These are phyloP conservation scores for Hypericum perforatum DNA, from an alignment of 345 rosid species.

Conservation along the genomic window DNA sequence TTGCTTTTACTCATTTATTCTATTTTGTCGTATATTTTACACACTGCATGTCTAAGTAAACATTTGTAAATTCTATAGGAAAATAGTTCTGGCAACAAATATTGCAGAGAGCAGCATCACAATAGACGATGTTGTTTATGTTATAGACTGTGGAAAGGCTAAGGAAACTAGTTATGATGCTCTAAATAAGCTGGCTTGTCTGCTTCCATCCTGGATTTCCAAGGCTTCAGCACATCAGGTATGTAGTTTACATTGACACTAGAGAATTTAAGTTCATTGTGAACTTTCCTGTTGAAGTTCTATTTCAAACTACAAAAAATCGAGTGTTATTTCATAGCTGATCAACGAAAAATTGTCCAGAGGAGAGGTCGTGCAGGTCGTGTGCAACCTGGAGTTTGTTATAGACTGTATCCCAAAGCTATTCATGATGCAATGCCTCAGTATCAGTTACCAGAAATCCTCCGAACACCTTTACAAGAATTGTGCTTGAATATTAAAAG, in stretches of 20 bases:
- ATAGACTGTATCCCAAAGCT: conserved; percentile 77
- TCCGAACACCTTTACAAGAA: conserved; percentile 90
- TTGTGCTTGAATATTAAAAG: conserved; percentile 84
- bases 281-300: conserved; percentile 7
- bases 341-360: conserved; percentile 27
- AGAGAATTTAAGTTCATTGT: conserved; percentile 8
- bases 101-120: conserved; percentile 98
- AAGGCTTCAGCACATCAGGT: conserved; percentile 97
- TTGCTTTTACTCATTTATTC: background rate
- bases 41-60: no score
- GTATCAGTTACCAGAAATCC: conserved; percentile 88
- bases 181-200: conserved; percentile 88
- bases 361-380: conserved; percentile 99
- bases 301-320: conserved; percentile 8
- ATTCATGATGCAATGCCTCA: conserved; percentile 66
- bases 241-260: conserved; percentile 12
- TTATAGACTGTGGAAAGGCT: conserved; percentile 93
- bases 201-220: conserved; percentile 92
- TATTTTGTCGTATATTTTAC: background rate
- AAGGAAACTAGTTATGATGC: conserved; percentile 98
- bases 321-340: conserved; percentile 5
- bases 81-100: conserved; percentile 88
- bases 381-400: conserved; percentile 93
- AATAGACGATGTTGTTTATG: conserved; percentile 93
- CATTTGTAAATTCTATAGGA: conserved; percentile 35